Base-by-base conservation (phyloP, 2,329 filamentous ascomycete species). In the Penicillium sp. region DNA sequence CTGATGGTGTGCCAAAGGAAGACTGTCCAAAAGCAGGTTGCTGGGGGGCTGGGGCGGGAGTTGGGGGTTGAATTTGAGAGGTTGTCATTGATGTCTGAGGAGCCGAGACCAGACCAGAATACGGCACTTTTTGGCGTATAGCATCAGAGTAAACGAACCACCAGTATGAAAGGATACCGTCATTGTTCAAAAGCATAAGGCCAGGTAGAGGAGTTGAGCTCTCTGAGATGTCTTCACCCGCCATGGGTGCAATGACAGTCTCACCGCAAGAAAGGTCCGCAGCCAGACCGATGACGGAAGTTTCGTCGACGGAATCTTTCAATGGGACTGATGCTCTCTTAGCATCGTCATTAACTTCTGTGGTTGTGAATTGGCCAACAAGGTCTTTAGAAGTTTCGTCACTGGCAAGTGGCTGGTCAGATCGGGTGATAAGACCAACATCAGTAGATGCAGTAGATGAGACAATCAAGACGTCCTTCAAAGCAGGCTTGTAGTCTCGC, bases 91-190 rank as follows among this genome's bases (percentile, higher is more conserved):
- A 54, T 46, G 58, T 33, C 49, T 64, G 60, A 33, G 61, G 50
- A 58, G 53, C 61, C 51, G 48, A 74, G 57, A 80, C 78, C 62
- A 97, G 79, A 4, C 89, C 90, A 42, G 88, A 84, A 72, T 92
- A 98, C 0, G 85, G 84, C 7, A 85, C 86, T 3, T 88, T 88
- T 65, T 88, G 81, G 58, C 88, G 85, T 60, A 99, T 87, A 2
- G 93, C 92, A 43, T 96, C 92, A 35, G 89, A 86, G 76, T 97
- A 97, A 21, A 98, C 84, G 44, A 98, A 77, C 91, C 93, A 97
- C 92, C 93, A 99, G 13, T 87, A 84, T 46, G 86, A 87, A 16
- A 99, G 80, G 10, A 96, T 78, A 62, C 95, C 95, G 68, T 97
- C 91, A 63, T 96, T 88, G 59, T 96, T 98, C 16, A 99, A 80